phyloP scores from a whole-genome alignment of 2,329 filamentous ascomycete species.

The Sporothrix variecibatus region DNA sequence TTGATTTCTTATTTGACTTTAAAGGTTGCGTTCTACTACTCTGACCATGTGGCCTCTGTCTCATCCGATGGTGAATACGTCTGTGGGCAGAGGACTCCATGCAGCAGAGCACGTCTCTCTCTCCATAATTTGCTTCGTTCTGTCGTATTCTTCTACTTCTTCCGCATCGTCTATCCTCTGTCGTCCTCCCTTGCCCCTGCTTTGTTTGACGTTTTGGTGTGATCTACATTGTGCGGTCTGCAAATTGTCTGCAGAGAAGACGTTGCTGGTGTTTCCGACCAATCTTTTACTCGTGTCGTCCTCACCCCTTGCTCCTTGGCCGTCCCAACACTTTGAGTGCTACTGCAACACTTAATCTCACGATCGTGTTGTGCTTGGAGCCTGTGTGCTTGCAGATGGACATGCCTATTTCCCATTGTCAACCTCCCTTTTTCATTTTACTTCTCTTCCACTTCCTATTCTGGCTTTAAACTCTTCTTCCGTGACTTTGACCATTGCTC shows the following conservation, averaged over 20 bases:
- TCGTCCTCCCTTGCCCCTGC: background rate
- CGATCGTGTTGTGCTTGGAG: background rate
- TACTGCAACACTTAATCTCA: slow-evolving; percentile 1
- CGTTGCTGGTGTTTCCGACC: background rate
- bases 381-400: background rate
- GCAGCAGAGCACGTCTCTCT: background rate
- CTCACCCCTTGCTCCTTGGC: background rate
- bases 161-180: background rate
- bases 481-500: background rate
- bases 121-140: background rate
- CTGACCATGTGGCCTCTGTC: background rate
- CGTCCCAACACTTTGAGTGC: background rate
- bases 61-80: background rate
- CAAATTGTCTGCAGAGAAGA: background rate
- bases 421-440: background rate
- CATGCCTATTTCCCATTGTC: background rate
- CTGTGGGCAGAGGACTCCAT: background rate
- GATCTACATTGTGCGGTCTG: background rate
- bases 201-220: background rate
- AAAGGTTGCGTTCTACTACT: background rate
- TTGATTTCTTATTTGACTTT: background rate
- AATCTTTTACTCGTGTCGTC: background rate
- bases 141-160: background rate
- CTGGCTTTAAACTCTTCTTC: background rate
- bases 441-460: background rate